phyloP scores from a whole-genome alignment of 129 eudicot species.

The Daucus carota region DNA sequence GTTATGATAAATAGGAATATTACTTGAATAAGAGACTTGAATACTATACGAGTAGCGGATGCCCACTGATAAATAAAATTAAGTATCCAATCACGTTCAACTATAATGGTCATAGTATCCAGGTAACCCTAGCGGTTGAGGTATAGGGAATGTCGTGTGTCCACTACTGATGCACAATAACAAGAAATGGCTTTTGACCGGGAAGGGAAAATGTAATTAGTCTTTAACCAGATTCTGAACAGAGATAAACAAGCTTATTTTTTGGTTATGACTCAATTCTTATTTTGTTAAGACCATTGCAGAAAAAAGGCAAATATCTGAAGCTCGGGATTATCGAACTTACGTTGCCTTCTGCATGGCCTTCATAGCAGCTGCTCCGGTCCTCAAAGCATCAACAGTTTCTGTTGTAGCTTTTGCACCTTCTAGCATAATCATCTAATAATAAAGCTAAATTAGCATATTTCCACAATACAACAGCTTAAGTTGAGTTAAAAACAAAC shows the following conservation, averaged over 20 bases:
- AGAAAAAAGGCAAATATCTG: not conserved
- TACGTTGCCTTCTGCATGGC: conserved; percentile 36
- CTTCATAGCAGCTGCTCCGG: conserved; percentile 38
- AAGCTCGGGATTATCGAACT: conserved; percentile 1
- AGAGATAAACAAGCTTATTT: too few relatives aligned
- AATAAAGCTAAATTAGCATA: not conserved
- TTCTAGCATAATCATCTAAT: conserved; percentile 33
- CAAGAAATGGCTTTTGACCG: too few relatives aligned
- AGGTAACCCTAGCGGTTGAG: too few relatives aligned
- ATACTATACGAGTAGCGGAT: too few relatives aligned
- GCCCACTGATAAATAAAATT: too few relatives aligned
- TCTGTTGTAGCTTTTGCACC: conserved; percentile 37
- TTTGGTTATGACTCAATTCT: not conserved
- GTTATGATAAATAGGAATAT: too few relatives aligned
- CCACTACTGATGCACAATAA: not conserved
- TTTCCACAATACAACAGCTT: not conserved
- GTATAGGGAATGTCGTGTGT: not conserved
- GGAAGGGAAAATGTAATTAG: too few relatives aligned
- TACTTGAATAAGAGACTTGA: too few relatives aligned
- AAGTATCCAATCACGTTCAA: too few relatives aligned
- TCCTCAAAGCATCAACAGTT: conserved; percentile 31
- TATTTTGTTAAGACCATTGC: not conserved
- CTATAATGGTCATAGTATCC: too few relatives aligned
- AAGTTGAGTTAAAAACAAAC: not conserved
- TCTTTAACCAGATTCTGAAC: too few relatives aligned